These are phyloP conservation scores for Globisporangium camurandrum DNA, from an alignment of 352 stramenopile species.

Conservation along the genomic window DNA sequence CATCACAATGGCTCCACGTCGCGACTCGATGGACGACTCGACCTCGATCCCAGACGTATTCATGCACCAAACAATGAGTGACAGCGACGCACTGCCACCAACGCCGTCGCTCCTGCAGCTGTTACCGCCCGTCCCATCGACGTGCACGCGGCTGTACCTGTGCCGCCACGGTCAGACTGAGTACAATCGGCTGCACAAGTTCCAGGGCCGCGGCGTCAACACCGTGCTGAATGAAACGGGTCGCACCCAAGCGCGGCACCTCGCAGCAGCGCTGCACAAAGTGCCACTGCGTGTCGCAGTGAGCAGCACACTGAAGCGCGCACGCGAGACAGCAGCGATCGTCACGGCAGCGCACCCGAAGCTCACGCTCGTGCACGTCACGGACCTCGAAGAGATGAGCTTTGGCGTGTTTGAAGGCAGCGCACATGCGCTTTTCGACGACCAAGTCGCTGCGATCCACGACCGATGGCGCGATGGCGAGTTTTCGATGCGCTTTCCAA, in stretches of 20 bases:
- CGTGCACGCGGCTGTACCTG: constrained; percentile 59
- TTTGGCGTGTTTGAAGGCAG: constrained; percentile 71
- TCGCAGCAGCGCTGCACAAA: constrained; percentile 56
- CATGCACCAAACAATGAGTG: neutral
- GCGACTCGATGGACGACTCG: constrained; percentile 14
- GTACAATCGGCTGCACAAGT: constrained; percentile 61
- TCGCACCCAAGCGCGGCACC: constrained; percentile 42
- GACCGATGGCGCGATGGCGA: constrained; percentile 54
- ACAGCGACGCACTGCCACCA: neutral
- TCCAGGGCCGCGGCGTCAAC: constrained; percentile 75
- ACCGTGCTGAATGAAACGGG: constrained; percentile 58
- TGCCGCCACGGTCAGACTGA: constrained; percentile 79
- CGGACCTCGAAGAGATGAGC: constrained; percentile 80
- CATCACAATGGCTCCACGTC: constrained; percentile 10
- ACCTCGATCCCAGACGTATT: neutral
- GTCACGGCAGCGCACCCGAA: constrained; percentile 26
- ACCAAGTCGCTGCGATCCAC: constrained; percentile 53
- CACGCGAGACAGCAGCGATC: constrained; percentile 9
- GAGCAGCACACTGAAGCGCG: constrained; percentile 31
- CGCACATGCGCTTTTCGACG: constrained; percentile 35
- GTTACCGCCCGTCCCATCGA: constrained; percentile 39
- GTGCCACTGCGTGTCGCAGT: constrained; percentile 63
- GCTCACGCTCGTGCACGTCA: constrained; percentile 46
- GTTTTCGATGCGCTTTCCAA: constrained; percentile 41
- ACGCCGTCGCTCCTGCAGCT: constrained; percentile 31